phyloP scores from a whole-genome alignment of 495 filamentous ascomycete genomes.

The Paragyromitra xinjiangensis region DNA sequence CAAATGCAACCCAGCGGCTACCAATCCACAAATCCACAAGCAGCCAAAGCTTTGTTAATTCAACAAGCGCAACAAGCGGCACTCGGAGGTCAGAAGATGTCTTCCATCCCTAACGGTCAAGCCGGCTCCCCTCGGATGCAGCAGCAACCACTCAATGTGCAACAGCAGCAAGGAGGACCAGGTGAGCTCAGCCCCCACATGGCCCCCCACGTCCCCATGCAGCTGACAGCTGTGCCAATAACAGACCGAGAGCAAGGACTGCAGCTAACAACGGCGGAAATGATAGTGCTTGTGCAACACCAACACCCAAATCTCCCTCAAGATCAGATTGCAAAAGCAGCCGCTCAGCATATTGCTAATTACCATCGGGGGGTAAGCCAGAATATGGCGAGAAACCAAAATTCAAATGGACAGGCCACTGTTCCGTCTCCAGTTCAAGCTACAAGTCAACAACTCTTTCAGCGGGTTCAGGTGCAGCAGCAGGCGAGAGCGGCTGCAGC shows the following conservation, averaged over 20 bases:
- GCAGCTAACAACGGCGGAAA: conserved; percentile 48
- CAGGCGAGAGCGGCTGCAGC: conserved; percentile 31
- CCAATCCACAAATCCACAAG: conserved; percentile 19
- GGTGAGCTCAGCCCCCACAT: conserved; percentile 37
- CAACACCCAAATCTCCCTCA: conserved; percentile 48
- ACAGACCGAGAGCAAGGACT: conserved; percentile 36
- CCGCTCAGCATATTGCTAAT: conserved; percentile 40
- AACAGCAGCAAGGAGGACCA: conserved; percentile 40
- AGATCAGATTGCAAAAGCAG: conserved; percentile 42
- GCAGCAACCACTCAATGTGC: conserved; percentile 39
- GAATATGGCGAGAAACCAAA: conserved; percentile 32
- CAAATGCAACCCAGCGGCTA: conserved; percentile 27
- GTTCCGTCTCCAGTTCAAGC: conserved; percentile 8
- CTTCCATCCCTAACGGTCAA: conserved; percentile 32
- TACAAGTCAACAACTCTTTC: conserved; percentile 21
- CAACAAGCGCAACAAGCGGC: conserved; percentile 52
- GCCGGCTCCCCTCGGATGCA: conserved; percentile 47
- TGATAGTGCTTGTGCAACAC: conserved; percentile 48
- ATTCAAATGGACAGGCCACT: conserved; percentile 20
- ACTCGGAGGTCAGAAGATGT: conserved; percentile 37
- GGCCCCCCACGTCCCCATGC: conserved; percentile 42
- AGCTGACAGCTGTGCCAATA: conserved; percentile 53
- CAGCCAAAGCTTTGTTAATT: conserved; percentile 32
- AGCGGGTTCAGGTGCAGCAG: conserved; percentile 21
- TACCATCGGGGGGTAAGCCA: conserved; percentile 50